Percentiles rank a stretch among this genome's conserved stretches.
Conservation (phyloP, 1,284 basidiomycete species). For the Anthracocystis walkeri region DNA sequence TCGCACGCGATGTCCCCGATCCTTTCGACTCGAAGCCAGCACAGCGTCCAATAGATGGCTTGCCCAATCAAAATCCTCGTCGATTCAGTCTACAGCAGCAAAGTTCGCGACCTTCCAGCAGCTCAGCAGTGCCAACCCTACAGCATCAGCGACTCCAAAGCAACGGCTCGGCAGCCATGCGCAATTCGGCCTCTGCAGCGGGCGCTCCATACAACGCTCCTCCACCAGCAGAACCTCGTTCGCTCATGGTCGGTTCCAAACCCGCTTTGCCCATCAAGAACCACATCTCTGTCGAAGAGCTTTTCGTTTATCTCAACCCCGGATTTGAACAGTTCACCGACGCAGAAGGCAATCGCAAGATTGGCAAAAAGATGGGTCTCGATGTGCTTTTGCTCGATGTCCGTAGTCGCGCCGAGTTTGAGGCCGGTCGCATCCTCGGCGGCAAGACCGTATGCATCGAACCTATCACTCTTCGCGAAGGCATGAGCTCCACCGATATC, state of each 20-base stretch:
- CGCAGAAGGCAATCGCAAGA: conserved; percentile 45
- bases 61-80: conserved; percentile 31
- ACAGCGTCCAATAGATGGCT: conserved; percentile 33
- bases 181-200: conserved; percentile 7
- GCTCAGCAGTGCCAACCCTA: conserved; percentile 15
- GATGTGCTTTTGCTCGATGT: conserved; percentile 82
- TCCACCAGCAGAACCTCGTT: conserved; percentile 14
- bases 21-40: conserved; percentile 36
- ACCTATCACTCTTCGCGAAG: conserved; percentile 55
- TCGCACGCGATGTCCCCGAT: conserved; percentile 51
- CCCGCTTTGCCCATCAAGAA: conserved; percentile 53
- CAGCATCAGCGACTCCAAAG: conserved; percentile 2
- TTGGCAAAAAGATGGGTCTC: conserved; percentile 54
- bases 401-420: conserved; percentile 81
- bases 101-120: conserved; percentile 17
- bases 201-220: conserved; percentile 3
- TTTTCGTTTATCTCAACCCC: conserved; percentile 63
- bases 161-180: conserved; percentile 13
- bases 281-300: conserved; percentile 60
- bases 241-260: conserved; percentile 46
- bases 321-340: conserved; percentile 63
- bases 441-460: conserved; percentile 86
- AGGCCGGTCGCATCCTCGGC: conserved; percentile 78
- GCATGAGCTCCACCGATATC: conserved; percentile 78
- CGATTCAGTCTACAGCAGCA: conserved; percentile 33